Base-by-base conservation (phyloP, 495 filamentous ascomycete genomes). In the Aspergillus bertholletiae region DNA sequence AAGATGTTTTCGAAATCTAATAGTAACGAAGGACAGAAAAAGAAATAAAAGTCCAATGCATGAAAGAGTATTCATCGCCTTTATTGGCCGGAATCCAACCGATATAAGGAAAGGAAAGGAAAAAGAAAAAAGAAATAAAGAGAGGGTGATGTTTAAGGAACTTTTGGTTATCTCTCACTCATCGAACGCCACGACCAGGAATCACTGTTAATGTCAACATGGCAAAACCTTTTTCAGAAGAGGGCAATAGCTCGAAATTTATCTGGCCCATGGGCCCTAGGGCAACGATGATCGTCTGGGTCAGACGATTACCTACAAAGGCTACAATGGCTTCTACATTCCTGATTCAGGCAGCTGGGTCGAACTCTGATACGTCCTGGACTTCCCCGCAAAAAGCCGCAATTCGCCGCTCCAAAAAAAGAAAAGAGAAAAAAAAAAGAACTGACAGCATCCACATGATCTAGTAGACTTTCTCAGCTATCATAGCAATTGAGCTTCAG, bases 1-100 rank as follows among this genome's bases (percentile, higher is more conserved):
- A 24, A 37, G 32, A 23, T n/a, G 18, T 21, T 51, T 57, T 49
- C 61, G 34, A 40, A 56, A 24, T 26, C 55, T 53, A 41, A 63
- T 7, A 62, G 81, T 41, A 65, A 76, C 41, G 55, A 74, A 44
- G 65, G 80, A 24, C 61, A 76, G 27, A 66, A 80, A 51, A 55
- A 69, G 34, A 61, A 73, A 53, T 47, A 66, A 58, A 64, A 71
- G 41, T 59, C 60, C 55, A 66, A 62, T 51, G 54, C 67, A 74
- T 65, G 70, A 67, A 51, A 65, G 53, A 59, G 28, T 68, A 70
- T 64, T 66, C 72, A 61, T 66, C 71, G 48, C 60, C 70, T 55
- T 49, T 50, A 49, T 54, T 62, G n/a, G n/a, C n/a, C 60, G 28
- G 4, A 37, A 24, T 13, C 28, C 18, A 45, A 48, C 0, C 7